Percentiles rank a stretch among this genome's conserved stretches.
phyloP scores from a whole-genome alignment of 257 asterid genomes.

The Ehretia macrophylla region DNA sequence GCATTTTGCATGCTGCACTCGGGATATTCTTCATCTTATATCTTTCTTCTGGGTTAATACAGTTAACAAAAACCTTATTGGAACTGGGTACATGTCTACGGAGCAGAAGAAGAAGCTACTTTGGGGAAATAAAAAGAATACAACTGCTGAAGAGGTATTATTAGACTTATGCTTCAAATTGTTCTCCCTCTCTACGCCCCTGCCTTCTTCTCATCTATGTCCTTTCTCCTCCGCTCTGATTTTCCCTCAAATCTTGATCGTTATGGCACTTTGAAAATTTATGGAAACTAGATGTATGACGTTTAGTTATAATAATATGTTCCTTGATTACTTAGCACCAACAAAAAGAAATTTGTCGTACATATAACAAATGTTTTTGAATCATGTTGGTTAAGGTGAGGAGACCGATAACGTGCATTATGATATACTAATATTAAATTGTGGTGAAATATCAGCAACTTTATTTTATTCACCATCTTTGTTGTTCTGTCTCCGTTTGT shows the following conservation, averaged over 20 bases:
- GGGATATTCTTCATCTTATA: constrained; percentile 6
- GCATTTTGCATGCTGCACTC: no score
- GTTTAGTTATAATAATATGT: no score
- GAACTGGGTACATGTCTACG: constrained; percentile 89
- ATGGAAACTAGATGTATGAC: no score
- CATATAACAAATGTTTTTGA: no score
- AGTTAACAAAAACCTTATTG: constrained; percentile 67
- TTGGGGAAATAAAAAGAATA: constrained; percentile 92
- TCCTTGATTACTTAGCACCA: no score
- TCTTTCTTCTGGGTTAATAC: not conserved
- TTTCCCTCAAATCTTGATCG: no score
- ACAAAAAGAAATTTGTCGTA: not conserved
- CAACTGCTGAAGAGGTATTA: constrained; percentile 74
- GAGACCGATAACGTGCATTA: not conserved
- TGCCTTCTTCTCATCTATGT: no score
- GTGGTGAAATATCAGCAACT: constrained; percentile 9
- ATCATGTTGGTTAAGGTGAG: no score
- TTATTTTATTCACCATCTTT: constrained; percentile 40
- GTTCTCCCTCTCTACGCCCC: no score
- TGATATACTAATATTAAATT: constrained; percentile 6
- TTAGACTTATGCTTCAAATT: no score
- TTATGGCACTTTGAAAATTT: not conserved
- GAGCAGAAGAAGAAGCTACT: constrained; percentile 98
- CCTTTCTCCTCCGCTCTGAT: no score
- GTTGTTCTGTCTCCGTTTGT: constrained; percentile 20